Evolutionary conservation across 192 early-diverging fungal species (phyloP).

Genomic region (Backusella macrospora): DNA sequence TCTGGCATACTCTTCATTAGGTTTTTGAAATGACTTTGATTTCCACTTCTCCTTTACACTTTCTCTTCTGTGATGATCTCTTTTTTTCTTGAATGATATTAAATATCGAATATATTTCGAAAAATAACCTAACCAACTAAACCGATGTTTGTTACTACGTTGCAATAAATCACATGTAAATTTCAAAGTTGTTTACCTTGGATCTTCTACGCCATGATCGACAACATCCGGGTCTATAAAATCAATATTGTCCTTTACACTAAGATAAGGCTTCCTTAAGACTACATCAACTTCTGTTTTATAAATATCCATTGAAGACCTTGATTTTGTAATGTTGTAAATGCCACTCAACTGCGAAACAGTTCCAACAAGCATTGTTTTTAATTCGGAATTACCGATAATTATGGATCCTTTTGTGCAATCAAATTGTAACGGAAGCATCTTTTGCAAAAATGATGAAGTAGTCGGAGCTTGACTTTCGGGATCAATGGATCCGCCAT

Average conservation of each 20-base stretch:
- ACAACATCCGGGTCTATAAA: conserved; percentile 46
- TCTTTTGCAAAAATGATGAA: conserved; percentile 52
- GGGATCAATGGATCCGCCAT: conserved; percentile 37
- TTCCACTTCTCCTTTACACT: background rate
- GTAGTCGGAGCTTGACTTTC: conserved; percentile 36
- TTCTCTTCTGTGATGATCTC: conserved; percentile 16
- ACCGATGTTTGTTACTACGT: background rate
- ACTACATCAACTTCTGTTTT: conserved; percentile 55
- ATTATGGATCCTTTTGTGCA: conserved; percentile 68
- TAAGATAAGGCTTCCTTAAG: conserved; percentile 56
- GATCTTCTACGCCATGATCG: background rate
- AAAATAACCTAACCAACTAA: conserved; percentile 4
- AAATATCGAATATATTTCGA: conserved; percentile 16
- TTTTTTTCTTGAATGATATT: background rate
- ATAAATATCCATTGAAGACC: conserved; percentile 62
- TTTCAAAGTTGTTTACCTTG: background rate
- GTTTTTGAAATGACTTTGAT: background rate
- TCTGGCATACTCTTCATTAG: conserved; percentile 66
- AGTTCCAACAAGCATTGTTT: conserved; percentile 58
- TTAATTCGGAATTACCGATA: conserved; percentile 69
- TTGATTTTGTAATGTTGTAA: conserved; percentile 56
- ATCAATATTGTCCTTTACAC: conserved; percentile 63
- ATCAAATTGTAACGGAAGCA: conserved; percentile 70
- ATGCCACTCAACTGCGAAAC: conserved; percentile 61
- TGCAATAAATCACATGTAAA: background rate